Base-by-base conservation (phyloP, 2,329 filamentous ascomycete species). In the Emergomyces orientalis region DNA sequence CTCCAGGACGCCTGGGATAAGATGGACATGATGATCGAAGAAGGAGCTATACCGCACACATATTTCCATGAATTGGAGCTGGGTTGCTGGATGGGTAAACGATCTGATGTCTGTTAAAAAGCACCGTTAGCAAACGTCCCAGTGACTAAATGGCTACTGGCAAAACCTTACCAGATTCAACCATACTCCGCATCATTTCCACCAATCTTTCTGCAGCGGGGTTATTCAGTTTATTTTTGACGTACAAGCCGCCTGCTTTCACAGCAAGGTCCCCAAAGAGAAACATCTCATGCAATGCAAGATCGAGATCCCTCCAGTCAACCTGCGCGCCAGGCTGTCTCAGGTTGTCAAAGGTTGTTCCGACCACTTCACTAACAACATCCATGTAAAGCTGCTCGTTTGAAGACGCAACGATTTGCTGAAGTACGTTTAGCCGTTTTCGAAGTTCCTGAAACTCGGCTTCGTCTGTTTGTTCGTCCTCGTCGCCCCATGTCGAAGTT, bases 31-130 rank as follows among this genome's bases (percentile, higher is more conserved):
- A 62, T 86, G 86, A 72, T 97, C 92, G 73, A 99, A 97, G 75
- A 97, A 96, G 34, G 87, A 85, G 73, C 88, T 90, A 76, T 99
- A 99, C 59, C 94, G 88, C 62, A 96, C 92, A 74, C 92, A 96
- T 43, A 96, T 96, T 75, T 99, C 94, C 92, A 99, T 97, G 72
- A 96, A 99, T 76, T 97, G 91, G 27, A 99, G 81, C 66, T 97
- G 86, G 60, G 97, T 92, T 19, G 92, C 91, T 1, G 94, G 93
- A 73, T 97, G 94, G 19, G 88, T 86, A 75, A 93, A 95, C 52
- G 83, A 88, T 64, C 90, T 88, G 68, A 97, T 88, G 68, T 90
- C 91, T 92, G 67, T 56, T 61, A 52, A 41, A 43, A 0, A 5
- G 25, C 22, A 47, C 9, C 22, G 63, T 69, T 65, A 71, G 64